Conservation (phyloP, 169 alveolate genomes). For the Plasmodium ovale region DNA sequence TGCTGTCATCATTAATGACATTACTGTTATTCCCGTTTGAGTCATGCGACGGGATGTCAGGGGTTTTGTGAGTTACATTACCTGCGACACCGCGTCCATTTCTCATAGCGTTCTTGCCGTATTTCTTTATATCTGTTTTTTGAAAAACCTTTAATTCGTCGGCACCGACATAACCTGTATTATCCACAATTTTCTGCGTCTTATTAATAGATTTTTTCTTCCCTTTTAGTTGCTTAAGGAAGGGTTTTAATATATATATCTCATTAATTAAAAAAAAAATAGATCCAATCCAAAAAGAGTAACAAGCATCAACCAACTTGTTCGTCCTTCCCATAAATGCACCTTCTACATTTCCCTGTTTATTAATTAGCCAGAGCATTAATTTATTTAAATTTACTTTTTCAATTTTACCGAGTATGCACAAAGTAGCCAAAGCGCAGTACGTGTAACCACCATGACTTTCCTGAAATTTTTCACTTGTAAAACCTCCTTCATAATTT, state of each 20-base stretch:
- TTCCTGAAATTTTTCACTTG: conserved; percentile 95
- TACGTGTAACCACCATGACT: conserved; percentile 98
- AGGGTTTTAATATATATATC: conserved; percentile 61
- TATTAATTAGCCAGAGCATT: conserved; percentile 90
- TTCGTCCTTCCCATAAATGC: conserved; percentile 98
- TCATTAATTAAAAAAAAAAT: conserved; percentile 88
- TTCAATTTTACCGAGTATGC: conserved; percentile 87
- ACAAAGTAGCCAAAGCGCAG: conserved; percentile 96
- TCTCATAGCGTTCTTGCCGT: conserved; percentile 78
- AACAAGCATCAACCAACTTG: conserved; percentile 97
- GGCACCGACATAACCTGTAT: background rate
- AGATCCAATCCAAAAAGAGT: conserved; percentile 97
- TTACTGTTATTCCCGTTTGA: background rate
- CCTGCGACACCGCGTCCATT: background rate
- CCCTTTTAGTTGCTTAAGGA: background rate
- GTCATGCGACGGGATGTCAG: background rate
- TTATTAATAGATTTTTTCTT: conserved; percentile 72
- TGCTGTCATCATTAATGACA: too few relatives aligned
- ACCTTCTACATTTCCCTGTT: conserved; percentile 94
- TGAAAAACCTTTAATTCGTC: conserved; percentile 5
- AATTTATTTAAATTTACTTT: conserved; percentile 89
- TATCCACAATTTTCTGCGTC: conserved; percentile 68
- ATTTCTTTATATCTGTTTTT: conserved; percentile 74
- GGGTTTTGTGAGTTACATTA: background rate
- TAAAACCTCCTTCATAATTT: conserved; percentile 98